These are phyloP conservation scores for Fusarium buharicum DNA, from an alignment of 2,329 filamentous ascomycete genomes.

Conservation along the genomic window DNA sequence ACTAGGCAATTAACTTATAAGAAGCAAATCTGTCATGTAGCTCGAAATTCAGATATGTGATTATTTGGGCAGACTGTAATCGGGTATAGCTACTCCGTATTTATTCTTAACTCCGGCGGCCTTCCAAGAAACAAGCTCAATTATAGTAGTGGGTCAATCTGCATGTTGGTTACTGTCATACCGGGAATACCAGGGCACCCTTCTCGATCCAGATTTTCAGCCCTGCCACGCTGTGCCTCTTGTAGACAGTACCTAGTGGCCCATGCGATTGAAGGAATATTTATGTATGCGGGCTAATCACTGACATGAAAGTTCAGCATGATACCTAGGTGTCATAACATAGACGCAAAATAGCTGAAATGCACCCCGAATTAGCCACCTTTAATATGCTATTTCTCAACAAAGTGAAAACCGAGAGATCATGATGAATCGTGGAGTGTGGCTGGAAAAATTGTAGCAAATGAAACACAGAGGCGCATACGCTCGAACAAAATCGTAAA, in stretches of 20 bases:
- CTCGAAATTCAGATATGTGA: neutral
- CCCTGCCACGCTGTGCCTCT: conserved; percentile 21
- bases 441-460: conserved; percentile 5
- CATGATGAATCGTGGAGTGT: conserved; percentile 1
- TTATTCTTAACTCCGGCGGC: neutral
- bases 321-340: neutral
- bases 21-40: neutral
- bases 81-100: conserved; percentile 1
- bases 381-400: neutral
- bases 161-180: conserved; percentile 4
- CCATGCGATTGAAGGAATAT: neutral
- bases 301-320: neutral
- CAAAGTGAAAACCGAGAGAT: neutral
- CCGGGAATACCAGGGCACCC: conserved; percentile 11
- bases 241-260: neutral
- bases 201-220: conserved; percentile 23
- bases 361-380: neutral
- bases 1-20: neutral
- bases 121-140: conserved; percentile 13
- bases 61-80: neutral
- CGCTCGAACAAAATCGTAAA: conserved; percentile 13
- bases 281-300: neutral
- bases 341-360: neutral
- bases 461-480: conserved; percentile 9
- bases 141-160: neutral